These are phyloP conservation scores for Apophysomyces trapeziformis DNA, from an alignment of 371 early-diverging fungal genomes.

Conservation along the genomic window DNA sequence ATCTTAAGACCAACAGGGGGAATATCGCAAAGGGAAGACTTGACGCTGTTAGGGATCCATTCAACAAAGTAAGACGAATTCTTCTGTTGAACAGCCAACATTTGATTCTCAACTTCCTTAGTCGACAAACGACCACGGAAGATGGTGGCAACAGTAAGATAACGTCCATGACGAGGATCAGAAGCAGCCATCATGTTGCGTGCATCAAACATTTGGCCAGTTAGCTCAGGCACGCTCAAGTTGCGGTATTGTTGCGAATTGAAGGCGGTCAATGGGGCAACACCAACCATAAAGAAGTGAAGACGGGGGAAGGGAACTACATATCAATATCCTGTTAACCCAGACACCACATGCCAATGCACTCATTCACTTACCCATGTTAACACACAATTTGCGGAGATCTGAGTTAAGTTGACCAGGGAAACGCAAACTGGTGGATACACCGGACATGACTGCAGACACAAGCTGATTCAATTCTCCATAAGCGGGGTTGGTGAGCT, in stretches of 20 bases:
- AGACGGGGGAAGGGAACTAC: slow-evolving; percentile 97
- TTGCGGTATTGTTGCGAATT: slow-evolving; percentile 87
- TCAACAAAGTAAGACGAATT: slow-evolving; percentile 96
- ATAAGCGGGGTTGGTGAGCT: slow-evolving; percentile 79
- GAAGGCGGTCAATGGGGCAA: slow-evolving; percentile 91
- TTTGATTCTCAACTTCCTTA: slow-evolving; percentile 99
- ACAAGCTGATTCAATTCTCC: slow-evolving; percentile 82
- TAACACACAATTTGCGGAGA: slow-evolving; percentile 96
- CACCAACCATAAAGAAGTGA: slow-evolving; percentile 98
- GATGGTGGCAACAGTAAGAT: slow-evolving; percentile 97
- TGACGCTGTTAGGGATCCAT: slow-evolving; percentile 99
- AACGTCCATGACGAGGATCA: slow-evolving; percentile 96
- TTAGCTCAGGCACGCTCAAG: slow-evolving; percentile 89
- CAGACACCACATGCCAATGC: slow-evolving; percentile 49
- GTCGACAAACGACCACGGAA: slow-evolving; percentile 98
- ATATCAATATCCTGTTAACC: slow-evolving; percentile 36
- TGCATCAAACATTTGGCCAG: slow-evolving; percentile 97
- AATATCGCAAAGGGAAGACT: slow-evolving; percentile 98
- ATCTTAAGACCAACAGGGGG: slow-evolving; percentile 95
- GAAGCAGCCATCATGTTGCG: slow-evolving; percentile 99
- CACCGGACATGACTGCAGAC: slow-evolving; percentile 88
- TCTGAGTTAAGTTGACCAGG: slow-evolving; percentile 98
- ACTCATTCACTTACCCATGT: slow-evolving; percentile 68
- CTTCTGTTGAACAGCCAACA: slow-evolving; percentile 92
- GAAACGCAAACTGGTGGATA: slow-evolving; percentile 97